Evolutionary conservation across 2,329 filamentous ascomycete species (phyloP).

Genomic region (Lasiodiplodia sp.): DNA sequence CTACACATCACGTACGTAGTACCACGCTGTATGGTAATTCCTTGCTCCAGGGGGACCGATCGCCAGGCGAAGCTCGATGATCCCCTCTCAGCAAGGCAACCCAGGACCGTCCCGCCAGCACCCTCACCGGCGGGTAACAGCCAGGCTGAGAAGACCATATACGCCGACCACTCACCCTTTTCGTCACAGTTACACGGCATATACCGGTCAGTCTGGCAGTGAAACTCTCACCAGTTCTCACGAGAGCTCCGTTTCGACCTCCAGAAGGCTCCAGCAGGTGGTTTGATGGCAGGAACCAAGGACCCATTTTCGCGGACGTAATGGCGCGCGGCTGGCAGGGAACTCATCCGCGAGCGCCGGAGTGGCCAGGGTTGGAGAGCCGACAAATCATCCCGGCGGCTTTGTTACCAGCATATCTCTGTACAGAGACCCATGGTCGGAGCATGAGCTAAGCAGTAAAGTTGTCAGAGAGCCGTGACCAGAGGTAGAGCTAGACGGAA

Average conservation of each 20-base stretch:
- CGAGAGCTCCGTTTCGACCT: conserved; percentile 8
- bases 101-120: background rate
- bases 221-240: conserved; percentile 7
- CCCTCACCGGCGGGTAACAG: background rate
- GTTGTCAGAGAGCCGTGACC: background rate
- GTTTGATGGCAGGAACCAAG: background rate
- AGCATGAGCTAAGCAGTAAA: conserved; percentile 22
- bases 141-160: background rate
- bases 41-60: conserved; percentile 16
- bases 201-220: conserved; percentile 11
- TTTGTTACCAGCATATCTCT: background rate
- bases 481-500: background rate
- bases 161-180: background rate
- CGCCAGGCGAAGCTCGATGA: conserved; percentile 12
- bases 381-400: conserved; percentile 5
- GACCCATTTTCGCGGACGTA: background rate
- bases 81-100: background rate
- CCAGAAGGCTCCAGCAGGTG: background rate
- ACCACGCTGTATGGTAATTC: conserved; percentile 14
- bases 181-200: conserved; percentile 17
- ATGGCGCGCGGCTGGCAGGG: conserved; percentile 2
- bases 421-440: background rate
- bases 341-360: conserved; percentile 11
- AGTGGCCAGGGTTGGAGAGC: conserved; percentile 4
- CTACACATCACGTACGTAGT: background rate